Conservation (phyloP, 1,284 basidiomycete genomes). For the Pterulicium gracile region DNA sequence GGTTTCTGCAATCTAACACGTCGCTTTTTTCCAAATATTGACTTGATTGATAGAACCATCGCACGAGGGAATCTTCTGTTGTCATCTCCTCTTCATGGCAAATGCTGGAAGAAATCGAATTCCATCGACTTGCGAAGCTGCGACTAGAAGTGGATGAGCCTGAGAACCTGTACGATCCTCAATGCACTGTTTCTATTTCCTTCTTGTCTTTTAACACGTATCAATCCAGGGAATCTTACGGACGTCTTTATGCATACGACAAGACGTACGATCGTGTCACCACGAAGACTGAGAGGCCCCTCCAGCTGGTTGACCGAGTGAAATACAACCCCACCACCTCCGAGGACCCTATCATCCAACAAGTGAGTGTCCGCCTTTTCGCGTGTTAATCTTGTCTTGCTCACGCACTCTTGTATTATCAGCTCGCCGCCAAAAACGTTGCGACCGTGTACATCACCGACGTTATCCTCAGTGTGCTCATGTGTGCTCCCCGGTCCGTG, state of each 20-base stretch:
- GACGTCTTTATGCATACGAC: conserved; percentile 89
- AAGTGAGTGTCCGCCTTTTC: conserved; percentile 34
- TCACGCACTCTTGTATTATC: conserved; percentile 4
- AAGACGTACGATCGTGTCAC: conserved; percentile 93
- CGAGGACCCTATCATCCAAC: conserved; percentile 92
- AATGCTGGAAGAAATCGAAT: conserved; percentile 96
- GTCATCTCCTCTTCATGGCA: conserved; percentile 88
- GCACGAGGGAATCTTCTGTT: conserved; percentile 90
- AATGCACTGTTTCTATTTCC: conserved; percentile 6
- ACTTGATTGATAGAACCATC: conserved; percentile 79
- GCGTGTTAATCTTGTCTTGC: conserved; percentile 9
- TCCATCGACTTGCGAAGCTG: conserved; percentile 86
- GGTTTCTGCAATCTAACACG: conserved; percentile 32
- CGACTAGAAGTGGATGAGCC: conserved; percentile 87
- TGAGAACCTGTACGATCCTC: conserved; percentile 63
- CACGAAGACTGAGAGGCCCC: conserved; percentile 83
- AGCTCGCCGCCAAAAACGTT: conserved; percentile 72
- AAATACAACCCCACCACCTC: conserved; percentile 97
- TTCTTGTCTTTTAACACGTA: conserved; percentile 8
- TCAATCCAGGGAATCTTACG: conserved; percentile 65
- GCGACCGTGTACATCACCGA: conserved; percentile 93
- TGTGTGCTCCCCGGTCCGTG: conserved; percentile 92
- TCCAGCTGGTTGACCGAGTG: conserved; percentile 90
- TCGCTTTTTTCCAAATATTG: no score
- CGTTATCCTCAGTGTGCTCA: conserved; percentile 90